Percentiles rank a stretch among this genome's conserved stretches.
These are phyloP conservation scores for Podaxis sp. DNA, from an alignment of 768 basidiomycete species.

Conservation along the genomic window DNA sequence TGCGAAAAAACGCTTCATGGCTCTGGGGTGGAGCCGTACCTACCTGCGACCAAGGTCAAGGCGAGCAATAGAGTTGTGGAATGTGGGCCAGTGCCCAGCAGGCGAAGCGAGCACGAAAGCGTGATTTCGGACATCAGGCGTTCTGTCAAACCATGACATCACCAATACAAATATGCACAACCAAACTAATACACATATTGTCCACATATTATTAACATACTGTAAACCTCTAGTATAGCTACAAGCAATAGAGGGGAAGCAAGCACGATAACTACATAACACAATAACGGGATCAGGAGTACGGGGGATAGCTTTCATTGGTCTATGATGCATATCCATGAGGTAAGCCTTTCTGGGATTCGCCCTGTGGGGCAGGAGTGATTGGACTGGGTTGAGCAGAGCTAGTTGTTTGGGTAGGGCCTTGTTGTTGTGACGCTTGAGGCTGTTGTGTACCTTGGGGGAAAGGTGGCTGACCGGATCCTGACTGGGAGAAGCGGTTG, in stretches of 20 bases:
- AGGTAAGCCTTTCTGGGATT: not conserved
- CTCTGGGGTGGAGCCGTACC: not conserved
- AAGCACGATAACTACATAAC: constrained; percentile 7
- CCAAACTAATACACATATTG: constrained; percentile 12
- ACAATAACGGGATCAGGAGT: not conserved
- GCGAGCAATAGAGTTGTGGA: not conserved
- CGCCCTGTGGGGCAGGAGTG: not conserved
- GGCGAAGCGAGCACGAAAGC: not conserved
- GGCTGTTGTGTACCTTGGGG: constrained; percentile 21
- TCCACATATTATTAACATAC: constrained; percentile 6
- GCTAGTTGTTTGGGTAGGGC: not conserved
- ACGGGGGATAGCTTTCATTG: not conserved
- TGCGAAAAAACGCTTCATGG: constrained; percentile 44
- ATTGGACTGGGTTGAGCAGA: constrained; percentile 3
- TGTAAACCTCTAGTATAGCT: constrained; percentile 11
- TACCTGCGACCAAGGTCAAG: not conserved
- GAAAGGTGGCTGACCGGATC: not conserved
- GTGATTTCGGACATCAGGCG: not conserved
- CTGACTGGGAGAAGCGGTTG: constrained; percentile 41
- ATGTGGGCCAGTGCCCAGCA: not conserved
- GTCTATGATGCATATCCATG: constrained; percentile 3
- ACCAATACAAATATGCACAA: constrained; percentile 5
- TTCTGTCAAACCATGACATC: constrained; percentile 7
- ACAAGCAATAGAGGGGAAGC: not conserved
- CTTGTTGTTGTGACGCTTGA: constrained; percentile 22